phyloP scores from a whole-genome alignment of 495 filamentous ascomycete genomes.

The Oleoguttula mirabilis region DNA sequence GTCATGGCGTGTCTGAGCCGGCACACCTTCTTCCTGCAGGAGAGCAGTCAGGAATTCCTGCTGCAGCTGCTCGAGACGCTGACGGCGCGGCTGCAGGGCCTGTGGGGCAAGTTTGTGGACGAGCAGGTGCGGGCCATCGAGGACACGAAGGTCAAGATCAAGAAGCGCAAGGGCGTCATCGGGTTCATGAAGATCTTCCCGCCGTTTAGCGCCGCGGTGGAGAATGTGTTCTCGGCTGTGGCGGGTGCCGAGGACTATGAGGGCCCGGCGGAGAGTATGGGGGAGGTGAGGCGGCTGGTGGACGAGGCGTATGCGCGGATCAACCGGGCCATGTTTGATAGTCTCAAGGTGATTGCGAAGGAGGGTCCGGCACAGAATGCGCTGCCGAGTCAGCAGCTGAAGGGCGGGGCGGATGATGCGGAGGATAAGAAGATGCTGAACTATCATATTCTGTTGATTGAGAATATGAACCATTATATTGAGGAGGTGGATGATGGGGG shows the following conservation, averaged over 20 bases:
- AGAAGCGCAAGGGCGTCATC: constrained; percentile 94
- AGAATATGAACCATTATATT: constrained; percentile 96
- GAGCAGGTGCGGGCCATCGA: constrained; percentile 91
- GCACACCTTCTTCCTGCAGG: constrained; percentile 59
- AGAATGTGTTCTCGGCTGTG: constrained; percentile 57
- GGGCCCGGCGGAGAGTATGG: constrained; percentile 12
- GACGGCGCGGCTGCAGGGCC: constrained; percentile 57
- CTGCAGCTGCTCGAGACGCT: constrained; percentile 66
- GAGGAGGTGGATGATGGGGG: constrained; percentile 77
- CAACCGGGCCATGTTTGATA: constrained; percentile 94
- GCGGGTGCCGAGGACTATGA: constrained; percentile 44
- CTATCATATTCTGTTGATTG: constrained; percentile 91
- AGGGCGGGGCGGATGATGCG: constrained; percentile 39
- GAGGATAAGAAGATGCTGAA: constrained; percentile 95
- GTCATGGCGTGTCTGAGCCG: constrained; percentile 65
- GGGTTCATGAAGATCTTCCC: constrained; percentile 89
- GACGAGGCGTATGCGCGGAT: constrained; percentile 81
- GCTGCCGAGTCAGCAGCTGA: constrained; percentile 23
- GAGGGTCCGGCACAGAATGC: constrained; percentile 56
- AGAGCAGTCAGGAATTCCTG: constrained; percentile 86
- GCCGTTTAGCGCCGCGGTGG: constrained; percentile 63
- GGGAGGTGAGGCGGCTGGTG: constrained; percentile 56
- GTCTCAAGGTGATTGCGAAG: constrained; percentile 86
- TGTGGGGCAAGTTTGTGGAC: constrained; percentile 83
- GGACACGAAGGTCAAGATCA: constrained; percentile 98